Evolutionary conservation across 2,329 filamentous ascomycete genomes (phyloP).

Genomic region (Pseudogymnoascus sp.): DNA sequence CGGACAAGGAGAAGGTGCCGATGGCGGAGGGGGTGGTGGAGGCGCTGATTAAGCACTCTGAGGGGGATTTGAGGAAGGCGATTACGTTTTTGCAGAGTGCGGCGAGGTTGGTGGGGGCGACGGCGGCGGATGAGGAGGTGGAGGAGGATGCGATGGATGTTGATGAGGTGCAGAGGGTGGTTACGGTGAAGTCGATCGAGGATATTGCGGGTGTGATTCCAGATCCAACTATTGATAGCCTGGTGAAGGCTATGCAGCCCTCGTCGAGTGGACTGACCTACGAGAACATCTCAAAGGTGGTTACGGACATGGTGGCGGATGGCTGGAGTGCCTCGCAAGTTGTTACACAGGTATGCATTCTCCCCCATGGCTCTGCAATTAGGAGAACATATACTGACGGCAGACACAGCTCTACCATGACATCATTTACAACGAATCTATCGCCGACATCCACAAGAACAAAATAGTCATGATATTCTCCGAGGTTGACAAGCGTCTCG

Average conservation of each 20-base stretch:
- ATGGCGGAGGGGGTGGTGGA: conserved; percentile 74
- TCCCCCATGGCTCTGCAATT: background rate
- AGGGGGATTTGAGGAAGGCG: conserved; percentile 90
- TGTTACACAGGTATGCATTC: conserved; percentile 57
- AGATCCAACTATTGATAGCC: conserved; percentile 55
- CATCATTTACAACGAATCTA: conserved; percentile 75
- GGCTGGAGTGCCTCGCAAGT: conserved; percentile 94
- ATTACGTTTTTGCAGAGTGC: conserved; percentile 95
- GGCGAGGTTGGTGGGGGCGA: conserved; percentile 72
- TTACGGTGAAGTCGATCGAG: conserved; percentile 75
- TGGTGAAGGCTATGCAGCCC: conserved; percentile 71
- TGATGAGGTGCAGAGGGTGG: conserved; percentile 48
- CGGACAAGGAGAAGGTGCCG: conserved; percentile 63
- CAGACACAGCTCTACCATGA: conserved; percentile 62
- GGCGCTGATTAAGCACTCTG: conserved; percentile 75
- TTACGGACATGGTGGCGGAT: conserved; percentile 88
- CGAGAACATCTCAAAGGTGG: conserved; percentile 63
- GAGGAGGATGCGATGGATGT: conserved; percentile 38
- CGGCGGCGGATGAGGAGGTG: conserved; percentile 28
- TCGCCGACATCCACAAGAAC: conserved; percentile 80
- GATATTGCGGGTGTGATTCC: conserved; percentile 97
- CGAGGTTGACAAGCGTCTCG: conserved; percentile 84
- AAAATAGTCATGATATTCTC: conserved; percentile 84
- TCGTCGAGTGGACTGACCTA: conserved; percentile 57
- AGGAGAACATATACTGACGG: conserved; percentile 7